Evolutionary conservation across 805 yeast species (phyloP).

Genomic region (baker's yeast (Saccharomyces cerevisiae)): DNA sequence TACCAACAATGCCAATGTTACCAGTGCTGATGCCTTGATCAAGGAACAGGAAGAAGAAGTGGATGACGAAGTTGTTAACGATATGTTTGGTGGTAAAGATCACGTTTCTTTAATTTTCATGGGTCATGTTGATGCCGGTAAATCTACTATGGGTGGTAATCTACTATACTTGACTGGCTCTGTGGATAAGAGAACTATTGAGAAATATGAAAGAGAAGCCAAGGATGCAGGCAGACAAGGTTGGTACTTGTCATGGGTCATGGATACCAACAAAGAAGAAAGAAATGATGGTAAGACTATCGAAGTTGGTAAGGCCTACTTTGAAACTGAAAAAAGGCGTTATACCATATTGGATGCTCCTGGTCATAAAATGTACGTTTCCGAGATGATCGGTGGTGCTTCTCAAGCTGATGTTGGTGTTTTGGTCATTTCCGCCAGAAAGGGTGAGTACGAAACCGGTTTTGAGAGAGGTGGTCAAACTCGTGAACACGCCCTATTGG

Average conservation of each 20-base stretch:
- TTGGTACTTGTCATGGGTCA: slow-evolving; percentile 98
- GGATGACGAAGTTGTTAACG: slow-evolving; percentile 81
- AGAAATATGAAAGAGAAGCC: slow-evolving; percentile 96
- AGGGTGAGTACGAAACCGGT: slow-evolving; percentile 99
- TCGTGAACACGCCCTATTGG: slow-evolving; percentile 93
- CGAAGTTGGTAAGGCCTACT: slow-evolving; percentile 95
- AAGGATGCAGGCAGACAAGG: slow-evolving; percentile 99
- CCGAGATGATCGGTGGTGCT: slow-evolving; percentile 99
- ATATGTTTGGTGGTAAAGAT: slow-evolving; percentile 94
- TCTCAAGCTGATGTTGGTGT: slow-evolving; percentile 99
- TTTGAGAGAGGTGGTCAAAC: slow-evolving; percentile 99
- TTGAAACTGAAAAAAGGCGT: slow-evolving; percentile 96
- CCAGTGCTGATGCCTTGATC: slow-evolving; percentile 43
- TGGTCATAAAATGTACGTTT: slow-evolving; percentile 97
- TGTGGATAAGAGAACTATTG: slow-evolving; percentile 97
- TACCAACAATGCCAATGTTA: slow-evolving; percentile 17
- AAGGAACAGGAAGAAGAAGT: slow-evolving; percentile 73
- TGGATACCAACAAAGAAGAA: slow-evolving; percentile 99
- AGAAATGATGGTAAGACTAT: slow-evolving; percentile 98
- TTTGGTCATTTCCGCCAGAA: slow-evolving; percentile 93
- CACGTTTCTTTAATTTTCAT: slow-evolving; percentile 93
- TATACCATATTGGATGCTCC: slow-evolving; percentile 98
- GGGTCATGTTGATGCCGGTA: slow-evolving; percentile 99
- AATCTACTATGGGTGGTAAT: slow-evolving; percentile 99
- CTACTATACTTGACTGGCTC: slow-evolving; percentile 88